Base-by-base conservation (phyloP, 2,329 filamentous ascomycete genomes). In the Fusarium drepaniforme region DNA sequence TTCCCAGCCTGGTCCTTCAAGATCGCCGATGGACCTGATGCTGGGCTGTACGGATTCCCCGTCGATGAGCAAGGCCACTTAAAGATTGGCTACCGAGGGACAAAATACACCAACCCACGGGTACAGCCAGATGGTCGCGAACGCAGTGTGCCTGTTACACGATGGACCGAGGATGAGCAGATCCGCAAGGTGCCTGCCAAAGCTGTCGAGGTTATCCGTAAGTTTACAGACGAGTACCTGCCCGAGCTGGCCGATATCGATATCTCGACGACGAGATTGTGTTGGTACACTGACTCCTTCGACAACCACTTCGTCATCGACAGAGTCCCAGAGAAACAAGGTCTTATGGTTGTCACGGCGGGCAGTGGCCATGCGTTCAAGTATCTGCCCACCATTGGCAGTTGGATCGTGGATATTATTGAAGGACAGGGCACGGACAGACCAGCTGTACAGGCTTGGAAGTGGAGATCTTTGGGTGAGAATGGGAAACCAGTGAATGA, bases 301-400 rank as follows among this genome's bases (percentile, higher is more conserved):
- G 80, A 81, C 57, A 79, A 81, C 59, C 79, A 81, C 73, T 81
- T 75, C 35, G 68, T 81, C 8, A 74, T 81, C 16, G 80, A 81
- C 25, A 33, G 79, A 70, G 25, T 85, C 85, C 64, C 84, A 88
- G 12, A 91, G 87, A 80, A 90, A 87, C 86, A 91, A 21, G 85
- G 86, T 0, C 77, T 92, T 1, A 88, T 91, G 76, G 84, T 92
- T 0, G 90, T 89, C 5, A 91, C 90, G 0, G 90, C 89, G 0
- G 91, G 90, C 0, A 62, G 59, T 25, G 59, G 59, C 5, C 59
- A 62, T 8, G 59, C 35, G 3, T 62, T 62, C 81, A 91, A 91
- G 76, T 91, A 90, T 72, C 76, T 90, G 62, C 90, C 90, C 0
- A 86, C 87, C 4, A 85, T 92, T 75, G 89, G 90, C 1, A 86